Conservation (phyloP, 345 rosid genomes). For the Viola odorata region DNA sequence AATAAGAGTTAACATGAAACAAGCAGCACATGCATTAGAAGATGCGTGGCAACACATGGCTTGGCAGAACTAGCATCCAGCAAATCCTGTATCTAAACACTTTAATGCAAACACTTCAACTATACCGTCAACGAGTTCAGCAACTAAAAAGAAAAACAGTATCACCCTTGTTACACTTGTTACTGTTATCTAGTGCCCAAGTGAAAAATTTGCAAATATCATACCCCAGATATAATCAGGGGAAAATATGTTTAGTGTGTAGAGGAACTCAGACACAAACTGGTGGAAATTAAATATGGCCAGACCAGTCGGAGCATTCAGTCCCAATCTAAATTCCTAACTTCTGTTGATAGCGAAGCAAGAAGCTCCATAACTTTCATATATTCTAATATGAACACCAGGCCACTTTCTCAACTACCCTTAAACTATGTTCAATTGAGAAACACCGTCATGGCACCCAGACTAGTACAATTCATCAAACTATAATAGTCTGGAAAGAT, state of each 20-base stretch:
- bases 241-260: no score
- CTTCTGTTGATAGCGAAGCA: not conserved
- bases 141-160: no score
- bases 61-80: no score
- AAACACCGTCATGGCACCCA: not conserved
- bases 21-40: not conserved
- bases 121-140: not conserved
- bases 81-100: not conserved
- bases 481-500: no score
- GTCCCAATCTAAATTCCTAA: not conserved
- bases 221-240: no score
- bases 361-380: not conserved
- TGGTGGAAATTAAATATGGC: no score
- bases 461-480: not conserved
- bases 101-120: not conserved
- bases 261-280: no score
- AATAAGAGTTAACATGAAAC: not conserved
- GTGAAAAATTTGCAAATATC: not conserved
- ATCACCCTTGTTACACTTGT: not conserved
- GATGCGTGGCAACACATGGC: no score
- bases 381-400: not conserved
- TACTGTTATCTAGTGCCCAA: not conserved
- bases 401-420: not conserved
- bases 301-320: no score
- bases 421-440: not conserved